These are phyloP conservation scores for Logfia minima DNA, from an alignment of 129 eudicot genomes.

Conservation along the genomic window DNA sequence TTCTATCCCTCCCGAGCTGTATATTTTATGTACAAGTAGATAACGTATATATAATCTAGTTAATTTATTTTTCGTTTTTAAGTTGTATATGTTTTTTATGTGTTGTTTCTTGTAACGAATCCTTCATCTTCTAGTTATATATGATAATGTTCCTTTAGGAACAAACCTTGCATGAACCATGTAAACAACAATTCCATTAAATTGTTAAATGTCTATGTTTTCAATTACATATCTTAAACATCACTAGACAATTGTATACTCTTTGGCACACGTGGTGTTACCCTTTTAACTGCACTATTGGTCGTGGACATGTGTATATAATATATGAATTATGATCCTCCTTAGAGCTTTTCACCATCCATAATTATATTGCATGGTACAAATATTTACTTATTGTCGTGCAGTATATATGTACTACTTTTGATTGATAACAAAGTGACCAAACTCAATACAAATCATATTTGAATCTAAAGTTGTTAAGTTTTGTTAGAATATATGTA, in stretches of 20 bases:
- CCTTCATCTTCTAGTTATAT: not conserved
- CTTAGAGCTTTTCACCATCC: not conserved
- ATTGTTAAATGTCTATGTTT: not conserved
- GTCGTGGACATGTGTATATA: not conserved
- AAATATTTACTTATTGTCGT: not conserved
- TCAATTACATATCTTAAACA: not conserved
- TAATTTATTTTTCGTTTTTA: not conserved
- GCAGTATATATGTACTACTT: not conserved
- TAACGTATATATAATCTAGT: not conserved
- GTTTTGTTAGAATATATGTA: not conserved
- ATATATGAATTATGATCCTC: not conserved
- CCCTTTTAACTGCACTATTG: not conserved
- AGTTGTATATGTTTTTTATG: not conserved
- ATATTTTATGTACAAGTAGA: conserved; percentile 9
- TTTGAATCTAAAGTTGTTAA: not conserved
- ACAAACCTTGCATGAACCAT: not conserved
- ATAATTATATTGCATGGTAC: conserved; percentile 7
- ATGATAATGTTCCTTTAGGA: conserved; percentile 6
- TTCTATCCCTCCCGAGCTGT: conserved; percentile 24
- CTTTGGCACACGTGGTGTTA: not conserved
- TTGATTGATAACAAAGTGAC: not conserved
- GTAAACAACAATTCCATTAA: not conserved
- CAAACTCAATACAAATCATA: not conserved
- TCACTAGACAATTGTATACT: not conserved
- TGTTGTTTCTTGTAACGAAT: conserved; percentile 19